These are phyloP conservation scores for Colletotrichum sp. DNA, from an alignment of 2,329 filamentous ascomycete species.

Conservation along the genomic window DNA sequence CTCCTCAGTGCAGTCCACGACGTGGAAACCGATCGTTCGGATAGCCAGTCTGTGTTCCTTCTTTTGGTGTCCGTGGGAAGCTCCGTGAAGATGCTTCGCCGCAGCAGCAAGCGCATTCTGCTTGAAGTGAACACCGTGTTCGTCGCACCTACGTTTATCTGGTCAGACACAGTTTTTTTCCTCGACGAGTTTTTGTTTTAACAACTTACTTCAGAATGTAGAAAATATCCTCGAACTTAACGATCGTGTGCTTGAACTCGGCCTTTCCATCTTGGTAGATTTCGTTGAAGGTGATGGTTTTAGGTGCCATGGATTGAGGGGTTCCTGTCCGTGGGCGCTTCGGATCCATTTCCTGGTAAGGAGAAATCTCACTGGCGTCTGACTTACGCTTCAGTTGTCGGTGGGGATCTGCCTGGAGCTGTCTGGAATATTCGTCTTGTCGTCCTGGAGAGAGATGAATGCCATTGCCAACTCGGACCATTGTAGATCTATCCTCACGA, in stretches of 20 bases:
- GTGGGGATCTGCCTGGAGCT: neutral
- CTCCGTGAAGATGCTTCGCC: slow-evolving; percentile 21
- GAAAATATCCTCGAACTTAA: slow-evolving; percentile 18
- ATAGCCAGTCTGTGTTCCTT: slow-evolving; percentile 15
- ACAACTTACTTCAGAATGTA: slow-evolving; percentile 21
- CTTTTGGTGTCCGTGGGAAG: slow-evolving; percentile 13
- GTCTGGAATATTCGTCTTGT: neutral
- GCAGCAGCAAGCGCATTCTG: slow-evolving; percentile 17
- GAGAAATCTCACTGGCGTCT: neutral
- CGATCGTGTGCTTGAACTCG: slow-evolving; percentile 23
- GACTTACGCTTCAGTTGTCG: slow-evolving; percentile 4
- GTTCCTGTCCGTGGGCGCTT: neutral
- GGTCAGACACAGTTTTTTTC: neutral
- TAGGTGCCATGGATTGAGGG: neutral
- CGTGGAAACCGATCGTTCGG: slow-evolving; percentile 17
- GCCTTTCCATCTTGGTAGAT: slow-evolving; percentile 25
- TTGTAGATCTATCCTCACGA: neutral
- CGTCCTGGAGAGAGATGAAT: neutral
- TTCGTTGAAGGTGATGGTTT: slow-evolving; percentile 24
- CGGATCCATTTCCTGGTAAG: neutral
- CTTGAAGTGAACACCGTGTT: slow-evolving; percentile 25
- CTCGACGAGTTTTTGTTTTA: neutral
- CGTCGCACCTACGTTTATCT: slow-evolving; percentile 10
- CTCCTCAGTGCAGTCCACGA: slow-evolving; percentile 20
- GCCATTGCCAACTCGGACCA: neutral